Evolutionary conservation across 805 yeast species (phyloP), one percentile per base, ranked within the genome.

Genomic region (Candida golubevii): DNA sequence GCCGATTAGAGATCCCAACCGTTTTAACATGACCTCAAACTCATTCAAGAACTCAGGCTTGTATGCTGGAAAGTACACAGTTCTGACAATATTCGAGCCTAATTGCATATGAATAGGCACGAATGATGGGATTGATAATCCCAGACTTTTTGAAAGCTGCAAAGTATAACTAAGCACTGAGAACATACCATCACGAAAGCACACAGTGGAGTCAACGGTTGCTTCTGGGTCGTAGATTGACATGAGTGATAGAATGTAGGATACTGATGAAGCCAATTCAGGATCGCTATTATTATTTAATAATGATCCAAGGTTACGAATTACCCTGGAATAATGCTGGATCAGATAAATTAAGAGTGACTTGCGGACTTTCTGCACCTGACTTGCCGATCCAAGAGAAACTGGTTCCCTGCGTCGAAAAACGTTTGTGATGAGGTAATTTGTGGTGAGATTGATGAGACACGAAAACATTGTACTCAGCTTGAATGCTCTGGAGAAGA

Each of bases 161-260:
- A 61, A 39, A 36, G 63, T 56, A 51, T 62, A 60, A 13, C 58
- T 53, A 46, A 69, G 61, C 30, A 67, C 62, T 29, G 68, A 56
- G 42, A 69, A 66, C 43, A 69, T 52, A 1, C 75, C 75, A 46
- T 69, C 71, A 28, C 71, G 56, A 49, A 68, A 69, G 44, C 75
- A 69, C 30, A 57, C 57, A 28, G 64, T 59, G 26, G 71, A 65
- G 47, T 60, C 52, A 12, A 60, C 46, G 1, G 71, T 67, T 10
- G 72, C 74, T 46, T 67, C 72, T 1, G 73, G 75, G 43, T 69
- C 74, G 49, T 69, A 69, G 32, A 69, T 65, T 12, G 72, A 60
- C 72, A 68, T 68, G 38, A 69, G 51, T 41, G 67, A 59, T 36
- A 69, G 54, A 32, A 69, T 60, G 48, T 68, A 69, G 14, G 71